Evolutionary conservation across 1,284 basidiomycete species (phyloP).

Genomic region (Cryptococcus sp.): DNA sequence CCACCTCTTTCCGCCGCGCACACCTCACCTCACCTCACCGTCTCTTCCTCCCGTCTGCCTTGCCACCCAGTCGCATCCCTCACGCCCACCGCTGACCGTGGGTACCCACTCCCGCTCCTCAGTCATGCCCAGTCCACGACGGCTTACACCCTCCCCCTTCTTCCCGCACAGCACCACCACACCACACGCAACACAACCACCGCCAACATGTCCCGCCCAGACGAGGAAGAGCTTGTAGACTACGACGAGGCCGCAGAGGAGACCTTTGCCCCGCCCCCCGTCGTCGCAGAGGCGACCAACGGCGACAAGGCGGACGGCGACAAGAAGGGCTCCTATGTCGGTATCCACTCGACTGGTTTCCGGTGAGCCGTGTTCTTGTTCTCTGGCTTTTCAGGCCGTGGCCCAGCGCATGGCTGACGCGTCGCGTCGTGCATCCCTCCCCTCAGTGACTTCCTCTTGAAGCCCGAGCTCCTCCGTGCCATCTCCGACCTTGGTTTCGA

Average conservation of each 20-base stretch:
- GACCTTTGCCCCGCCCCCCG: slow-evolving; percentile 62
- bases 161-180: not conserved
- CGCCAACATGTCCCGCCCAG: slow-evolving; percentile 34
- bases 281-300: slow-evolving; percentile 56
- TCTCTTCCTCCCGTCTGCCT: not conserved
- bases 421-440: slow-evolving; percentile 1
- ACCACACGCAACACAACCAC: slow-evolving; percentile 1
- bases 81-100: not conserved
- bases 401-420: not conserved
- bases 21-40: slow-evolving; percentile 2
- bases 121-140: too few relatives aligned
- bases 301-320: slow-evolving; percentile 64
- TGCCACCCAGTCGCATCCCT: slow-evolving; percentile 2
- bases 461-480: slow-evolving; percentile 93
- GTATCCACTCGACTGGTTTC: slow-evolving; percentile 94
- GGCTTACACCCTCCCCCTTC: too few relatives aligned
- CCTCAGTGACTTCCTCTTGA: slow-evolving; percentile 87
- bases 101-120: not conserved
- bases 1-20: not conserved
- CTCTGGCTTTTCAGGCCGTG: not conserved
- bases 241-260: slow-evolving; percentile 95
- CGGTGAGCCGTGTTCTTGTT: slow-evolving; percentile 56
- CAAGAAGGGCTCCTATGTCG: slow-evolving; percentile 95
- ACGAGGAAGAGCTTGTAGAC: slow-evolving; percentile 59
- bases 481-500: slow-evolving; percentile 99